phyloP scores from a whole-genome alignment of 2,329 filamentous ascomycete genomes.

The Botrytis fragariae region DNA sequence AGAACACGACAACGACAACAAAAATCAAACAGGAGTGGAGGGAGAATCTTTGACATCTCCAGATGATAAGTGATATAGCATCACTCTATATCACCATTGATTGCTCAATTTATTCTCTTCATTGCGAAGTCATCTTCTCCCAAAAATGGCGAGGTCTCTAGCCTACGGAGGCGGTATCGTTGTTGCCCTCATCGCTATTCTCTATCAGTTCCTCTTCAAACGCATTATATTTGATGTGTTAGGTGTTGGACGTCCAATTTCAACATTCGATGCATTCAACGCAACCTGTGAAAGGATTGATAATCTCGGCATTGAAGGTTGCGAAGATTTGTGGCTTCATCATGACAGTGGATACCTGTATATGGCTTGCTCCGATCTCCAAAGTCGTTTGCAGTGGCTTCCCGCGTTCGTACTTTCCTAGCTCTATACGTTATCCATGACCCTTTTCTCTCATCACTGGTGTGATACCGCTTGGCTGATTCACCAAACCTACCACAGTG shows the following conservation, averaged over 20 bases:
- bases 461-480: background rate
- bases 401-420: constrained; percentile 31
- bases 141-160: constrained; percentile 19
- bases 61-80: background rate
- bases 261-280: constrained; percentile 39
- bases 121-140: background rate
- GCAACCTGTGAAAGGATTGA: constrained; percentile 31
- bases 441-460: background rate
- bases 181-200: constrained; percentile 28
- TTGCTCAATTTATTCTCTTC: background rate
- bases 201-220: constrained; percentile 39
- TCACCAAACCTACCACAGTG: constrained; percentile 20
- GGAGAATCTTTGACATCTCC: background rate
- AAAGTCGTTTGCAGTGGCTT: constrained; percentile 31
- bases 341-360: constrained; percentile 34
- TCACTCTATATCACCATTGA: background rate
- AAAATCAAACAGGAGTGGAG: background rate
- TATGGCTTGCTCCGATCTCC: constrained; percentile 33
- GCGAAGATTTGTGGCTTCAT: constrained; percentile 38
- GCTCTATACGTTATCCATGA: background rate
- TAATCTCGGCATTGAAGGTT: constrained; percentile 32
- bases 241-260: constrained; percentile 37
- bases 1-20: background rate
- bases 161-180: constrained; percentile 26
- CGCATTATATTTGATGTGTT: constrained; percentile 35